Evolutionary conservation across 139 green algal genomes (phyloP), one percentile per base, ranked within the genome.

Genomic region (Asterochloris erici): DNA sequence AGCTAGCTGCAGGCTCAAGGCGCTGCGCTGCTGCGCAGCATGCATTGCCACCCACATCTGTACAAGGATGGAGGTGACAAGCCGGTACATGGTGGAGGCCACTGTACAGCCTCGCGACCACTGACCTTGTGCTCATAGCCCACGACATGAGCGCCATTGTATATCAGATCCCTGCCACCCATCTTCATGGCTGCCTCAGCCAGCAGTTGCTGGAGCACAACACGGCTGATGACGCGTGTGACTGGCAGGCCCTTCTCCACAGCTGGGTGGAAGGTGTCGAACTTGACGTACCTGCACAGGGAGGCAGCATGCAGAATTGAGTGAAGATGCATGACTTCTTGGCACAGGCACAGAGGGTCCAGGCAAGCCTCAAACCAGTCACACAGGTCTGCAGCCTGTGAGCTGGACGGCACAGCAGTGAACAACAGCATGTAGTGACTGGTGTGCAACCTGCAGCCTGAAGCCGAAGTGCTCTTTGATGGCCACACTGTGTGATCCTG

Each of bases 251-350:
- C 96, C 38, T 86, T 89, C 68, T 95, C 88, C 24, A 95, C 95
- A 14, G 96, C 96, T 12, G 96, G 94, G 79, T 97, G 94, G 90
- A 94, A 98, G 4, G 96, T 99, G 89, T 99, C 96, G 84, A 99
- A 99, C 90, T 99, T 99, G 85, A 96, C 83, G 81, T 99, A 99
- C 95, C 94, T 97, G 88, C 63, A 74, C 24, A 19, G 19, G 26
- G 26, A 24, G 12, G 24, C 71, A 29, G n/a, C 4, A 71, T 71
- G 21, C 21, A 54, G 38, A 54, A 6, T 10, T 54, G 38, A 54
- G 2, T 54, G 38, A 54, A 6, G 2, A 54, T 54, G 38, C 38
- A 54, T 54, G 38, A 54, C 38, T 54, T 6, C 4, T 54, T 54
- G n/a, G 38, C 38, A 54, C 38, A 54, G 38, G 38, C 6, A 54